Base-by-base conservation (phyloP, 768 basidiomycete species). In the Rhodotorula taiwanensis region DNA sequence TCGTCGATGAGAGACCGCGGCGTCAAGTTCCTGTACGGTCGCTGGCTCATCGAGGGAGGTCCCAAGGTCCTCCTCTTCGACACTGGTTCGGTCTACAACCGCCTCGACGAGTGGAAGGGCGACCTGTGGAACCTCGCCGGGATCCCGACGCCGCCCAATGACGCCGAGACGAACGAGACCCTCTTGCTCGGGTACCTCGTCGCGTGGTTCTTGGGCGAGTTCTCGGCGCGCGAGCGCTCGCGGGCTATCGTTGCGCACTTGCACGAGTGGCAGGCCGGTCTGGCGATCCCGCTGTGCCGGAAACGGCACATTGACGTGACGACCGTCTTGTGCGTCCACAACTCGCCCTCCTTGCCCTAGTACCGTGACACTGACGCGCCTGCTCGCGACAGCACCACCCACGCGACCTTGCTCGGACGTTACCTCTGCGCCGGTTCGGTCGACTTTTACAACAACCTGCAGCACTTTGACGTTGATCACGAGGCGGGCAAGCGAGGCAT, bases 141-240 rank as follows among this genome's bases (percentile, higher is more conserved):
- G 51, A 99, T 99, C 63, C 95, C 95, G 10, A 88, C 88, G 49
- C 95, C 95, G 23, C 89, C 92, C 3, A 89, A 89, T 72, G 94
- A 99, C 76, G 86, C 88, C 74, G 94, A 99, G 77, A 99, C 95
- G 28, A 99, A 99, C 80, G 94, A 99, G 74, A 87, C 93, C 28
- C 92, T 99, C 75, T 80, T 97, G 58, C 93, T 98, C 77, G 94
- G 94, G 20, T 99, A 99, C 76, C 84, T 99, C 67, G 88, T 94
- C 55, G 92, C 94, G 10, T 99, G 95, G 94, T 98, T 99, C 81
- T 81, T 99, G n/a, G 94, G 94, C 71, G 94, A 99, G 88, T 92
- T 89, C 73, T 85, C 89, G 44, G 74, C 87, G 31, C 84, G 84
- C 47, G 89, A 95, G 75, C 81, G 87, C 36, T 67, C 81, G 56